A percentile compares a stretch with the other conserved stretches of the same genome.
Evolutionary conservation across 2,329 filamentous ascomycete species (phyloP).

Genomic region (Endothia cerciana): DNA sequence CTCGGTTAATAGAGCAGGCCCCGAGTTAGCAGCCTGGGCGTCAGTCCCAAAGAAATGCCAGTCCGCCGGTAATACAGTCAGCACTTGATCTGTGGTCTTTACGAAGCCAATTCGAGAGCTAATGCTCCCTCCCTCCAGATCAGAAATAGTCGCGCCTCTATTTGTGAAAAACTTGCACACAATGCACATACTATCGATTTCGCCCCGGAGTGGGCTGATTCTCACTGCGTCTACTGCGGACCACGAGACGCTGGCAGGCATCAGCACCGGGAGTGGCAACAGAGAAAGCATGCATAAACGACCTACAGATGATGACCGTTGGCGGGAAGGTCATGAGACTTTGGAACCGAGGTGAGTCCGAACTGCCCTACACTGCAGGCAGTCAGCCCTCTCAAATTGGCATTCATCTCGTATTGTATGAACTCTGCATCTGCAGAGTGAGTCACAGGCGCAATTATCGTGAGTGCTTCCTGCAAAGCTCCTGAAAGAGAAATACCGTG

Average conservation of each 20-base stretch:
- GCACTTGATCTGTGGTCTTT: not conserved
- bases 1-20: not conserved
- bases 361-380: not conserved
- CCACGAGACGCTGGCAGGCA: not conserved
- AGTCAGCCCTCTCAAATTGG: not conserved
- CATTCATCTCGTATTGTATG: not conserved
- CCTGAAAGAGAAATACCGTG: not conserved
- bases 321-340: not conserved
- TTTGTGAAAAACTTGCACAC: not conserved
- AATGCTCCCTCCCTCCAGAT: not conserved
- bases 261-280: not conserved
- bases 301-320: not conserved
- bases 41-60: not conserved
- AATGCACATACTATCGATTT: slow-evolving; percentile 1
- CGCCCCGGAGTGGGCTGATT: not conserved
- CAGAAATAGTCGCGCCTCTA: not conserved
- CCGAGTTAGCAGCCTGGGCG: not conserved
- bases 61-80: not conserved
- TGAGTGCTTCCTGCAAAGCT: not conserved
- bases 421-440: not conserved
- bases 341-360: not conserved
- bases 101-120: not conserved
- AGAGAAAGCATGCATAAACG: not conserved
- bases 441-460: not conserved
- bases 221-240: not conserved